Conservation (phyloP, 768 basidiomycete species). For the Hericium erinaceus region DNA sequence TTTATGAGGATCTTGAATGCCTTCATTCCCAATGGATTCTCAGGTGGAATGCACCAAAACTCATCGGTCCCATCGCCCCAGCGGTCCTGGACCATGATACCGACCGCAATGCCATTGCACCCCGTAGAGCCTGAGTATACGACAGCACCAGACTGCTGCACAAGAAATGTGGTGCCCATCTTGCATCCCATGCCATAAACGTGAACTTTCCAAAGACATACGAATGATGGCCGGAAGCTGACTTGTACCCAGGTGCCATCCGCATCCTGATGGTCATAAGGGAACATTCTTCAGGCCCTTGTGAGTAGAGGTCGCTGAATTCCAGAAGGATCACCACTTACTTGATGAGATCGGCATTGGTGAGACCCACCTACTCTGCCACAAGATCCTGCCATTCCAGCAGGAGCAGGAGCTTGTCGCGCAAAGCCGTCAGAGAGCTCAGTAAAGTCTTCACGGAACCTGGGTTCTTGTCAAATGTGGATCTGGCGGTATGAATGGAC, state of each 20-base stretch:
- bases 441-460: not conserved
- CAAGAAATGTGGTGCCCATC: not conserved
- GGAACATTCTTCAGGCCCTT: not conserved
- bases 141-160: not conserved
- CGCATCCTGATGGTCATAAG: not conserved
- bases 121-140: not conserved
- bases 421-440: not conserved
- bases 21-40: not conserved
- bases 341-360: not conserved
- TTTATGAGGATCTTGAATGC: not conserved
- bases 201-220: not conserved
- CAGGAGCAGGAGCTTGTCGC: not conserved
- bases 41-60: not conserved
- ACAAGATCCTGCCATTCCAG: not conserved
- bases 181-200: not conserved
- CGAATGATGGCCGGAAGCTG: not conserved
- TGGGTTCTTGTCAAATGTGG: not conserved
- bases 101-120: not conserved
- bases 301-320: not conserved
- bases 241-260: not conserved
- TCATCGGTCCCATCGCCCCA: not conserved
- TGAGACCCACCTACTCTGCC: not conserved
- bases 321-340: not conserved
- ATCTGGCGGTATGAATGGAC: not conserved
- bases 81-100: not conserved